phyloP scores from a whole-genome alignment of 371 early-diverging fungal species.

The Saksenaea oblongispora region DNA sequence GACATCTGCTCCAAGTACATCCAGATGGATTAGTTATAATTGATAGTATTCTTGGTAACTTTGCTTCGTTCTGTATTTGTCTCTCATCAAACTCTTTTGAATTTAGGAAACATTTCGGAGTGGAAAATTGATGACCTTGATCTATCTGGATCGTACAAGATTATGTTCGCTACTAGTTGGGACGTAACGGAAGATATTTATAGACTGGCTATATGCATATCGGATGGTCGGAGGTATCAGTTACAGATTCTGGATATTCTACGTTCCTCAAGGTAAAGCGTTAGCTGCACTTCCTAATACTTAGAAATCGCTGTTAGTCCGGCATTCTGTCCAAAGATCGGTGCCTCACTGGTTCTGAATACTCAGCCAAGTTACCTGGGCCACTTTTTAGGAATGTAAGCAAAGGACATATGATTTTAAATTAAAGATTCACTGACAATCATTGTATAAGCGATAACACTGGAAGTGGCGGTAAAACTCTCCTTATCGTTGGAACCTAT shows the following conservation, averaged over 20 bases:
- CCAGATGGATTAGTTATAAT: constrained; percentile 7
- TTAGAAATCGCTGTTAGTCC: not conserved
- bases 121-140: not conserved
- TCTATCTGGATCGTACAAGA: not conserved
- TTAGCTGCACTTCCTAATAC: not conserved
- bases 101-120: not conserved
- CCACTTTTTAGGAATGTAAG: constrained; percentile 12
- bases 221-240: not conserved
- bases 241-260: not conserved
- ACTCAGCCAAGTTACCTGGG: constrained; percentile 17
- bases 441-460: not conserved
- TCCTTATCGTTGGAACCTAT: constrained; percentile 20
- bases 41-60: not conserved
- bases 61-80: not conserved
- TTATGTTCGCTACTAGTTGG: not conserved
- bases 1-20: constrained; percentile 16
- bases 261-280: not conserved
- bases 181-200: not conserved
- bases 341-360: not conserved
- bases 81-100: not conserved
- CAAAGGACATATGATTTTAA: not conserved
- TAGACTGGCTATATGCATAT: not conserved
- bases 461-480: not conserved
- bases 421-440: not conserved
- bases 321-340: not conserved